Evolutionary conservation across 2,329 filamentous ascomycete species (phyloP).

Genomic region (Beauveria medogensis): DNA sequence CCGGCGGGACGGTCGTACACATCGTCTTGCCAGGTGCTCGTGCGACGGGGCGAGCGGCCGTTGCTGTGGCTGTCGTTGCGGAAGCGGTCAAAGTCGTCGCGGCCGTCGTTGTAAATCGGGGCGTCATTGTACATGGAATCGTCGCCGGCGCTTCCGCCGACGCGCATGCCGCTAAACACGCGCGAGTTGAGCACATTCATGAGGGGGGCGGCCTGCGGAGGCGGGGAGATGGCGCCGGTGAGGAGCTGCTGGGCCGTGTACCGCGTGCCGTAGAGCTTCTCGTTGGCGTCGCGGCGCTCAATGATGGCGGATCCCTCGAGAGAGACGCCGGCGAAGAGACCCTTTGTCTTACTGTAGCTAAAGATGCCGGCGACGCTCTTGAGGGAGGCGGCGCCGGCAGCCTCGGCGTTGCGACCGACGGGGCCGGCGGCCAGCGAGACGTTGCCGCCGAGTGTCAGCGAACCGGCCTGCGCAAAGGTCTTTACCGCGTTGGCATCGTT

Average conservation of each 20-base stretch:
- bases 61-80: conserved; percentile 12
- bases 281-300: conserved; percentile 91
- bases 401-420: conserved; percentile 89
- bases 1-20: conserved; percentile 55
- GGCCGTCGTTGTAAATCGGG: conserved; percentile 76
- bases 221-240: conserved; percentile 66
- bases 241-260: conserved; percentile 78
- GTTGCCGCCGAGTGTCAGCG: conserved; percentile 88
- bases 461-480: conserved; percentile 88
- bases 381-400: conserved; percentile 84
- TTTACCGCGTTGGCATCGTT: conserved; percentile 86
- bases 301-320: conserved; percentile 89
- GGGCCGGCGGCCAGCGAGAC: conserved; percentile 93
- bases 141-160: conserved; percentile 29
- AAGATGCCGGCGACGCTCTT: conserved; percentile 88
- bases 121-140: conserved; percentile 87
- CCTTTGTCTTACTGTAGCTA: conserved; percentile 96
- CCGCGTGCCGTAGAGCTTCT: conserved; percentile 84
- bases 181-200: conserved; percentile 79
- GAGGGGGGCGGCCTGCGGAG: conserved; percentile 74
- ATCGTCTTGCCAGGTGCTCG: conserved; percentile 69
- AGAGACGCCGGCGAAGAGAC: conserved; percentile 89
- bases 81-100: conserved; percentile 61
- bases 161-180: conserved; percentile 63
- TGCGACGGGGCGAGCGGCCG: conserved; percentile 49